phyloP scores from a whole-genome alignment of 2,329 filamentous ascomycete species.

The Colletotrichum scovillei region DNA sequence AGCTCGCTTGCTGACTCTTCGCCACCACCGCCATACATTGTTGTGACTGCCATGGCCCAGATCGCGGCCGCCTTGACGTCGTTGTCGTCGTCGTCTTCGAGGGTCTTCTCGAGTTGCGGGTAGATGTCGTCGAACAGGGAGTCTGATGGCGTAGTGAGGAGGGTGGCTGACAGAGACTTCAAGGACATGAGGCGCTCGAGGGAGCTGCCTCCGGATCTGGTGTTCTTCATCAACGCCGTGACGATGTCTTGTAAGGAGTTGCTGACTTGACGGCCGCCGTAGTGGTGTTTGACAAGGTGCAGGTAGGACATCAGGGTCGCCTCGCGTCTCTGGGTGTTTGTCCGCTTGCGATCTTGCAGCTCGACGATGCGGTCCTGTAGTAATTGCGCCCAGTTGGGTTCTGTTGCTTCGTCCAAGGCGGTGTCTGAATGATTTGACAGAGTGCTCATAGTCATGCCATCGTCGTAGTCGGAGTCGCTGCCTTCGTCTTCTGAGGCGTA shows the following conservation, averaged over 20 bases:
- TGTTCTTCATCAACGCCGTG: slow-evolving; percentile 74
- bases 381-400: slow-evolving; percentile 69
- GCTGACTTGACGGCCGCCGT: slow-evolving; percentile 71
- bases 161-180: slow-evolving; percentile 77
- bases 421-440: slow-evolving; percentile 56
- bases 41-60: slow-evolving; percentile 77
- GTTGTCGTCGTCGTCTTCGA: slow-evolving; percentile 74
- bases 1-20: slow-evolving; percentile 76
- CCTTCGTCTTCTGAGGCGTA: slow-evolving; percentile 74
- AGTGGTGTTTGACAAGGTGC: slow-evolving; percentile 75
- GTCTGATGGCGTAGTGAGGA: slow-evolving; percentile 74
- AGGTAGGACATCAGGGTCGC: slow-evolving; percentile 70
- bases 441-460: slow-evolving; percentile 57
- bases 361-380: slow-evolving; percentile 76
- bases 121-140: slow-evolving; percentile 73
- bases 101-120: slow-evolving; percentile 68
- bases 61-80: slow-evolving; percentile 77
- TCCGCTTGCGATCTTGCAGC: slow-evolving; percentile 80
- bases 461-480: slow-evolving; percentile 64
- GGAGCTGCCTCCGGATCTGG: slow-evolving; percentile 75
- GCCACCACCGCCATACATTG: slow-evolving; percentile 80
- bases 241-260: slow-evolving; percentile 70
- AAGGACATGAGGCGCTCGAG: slow-evolving; percentile 78
- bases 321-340: slow-evolving; percentile 77
- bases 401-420: slow-evolving; percentile 67